A percentile compares a stretch with the other conserved stretches of the same genome.
Evolutionary conservation across 2,329 filamentous ascomycete species (phyloP).

Genomic region (Setomelanomma holmii): DNA sequence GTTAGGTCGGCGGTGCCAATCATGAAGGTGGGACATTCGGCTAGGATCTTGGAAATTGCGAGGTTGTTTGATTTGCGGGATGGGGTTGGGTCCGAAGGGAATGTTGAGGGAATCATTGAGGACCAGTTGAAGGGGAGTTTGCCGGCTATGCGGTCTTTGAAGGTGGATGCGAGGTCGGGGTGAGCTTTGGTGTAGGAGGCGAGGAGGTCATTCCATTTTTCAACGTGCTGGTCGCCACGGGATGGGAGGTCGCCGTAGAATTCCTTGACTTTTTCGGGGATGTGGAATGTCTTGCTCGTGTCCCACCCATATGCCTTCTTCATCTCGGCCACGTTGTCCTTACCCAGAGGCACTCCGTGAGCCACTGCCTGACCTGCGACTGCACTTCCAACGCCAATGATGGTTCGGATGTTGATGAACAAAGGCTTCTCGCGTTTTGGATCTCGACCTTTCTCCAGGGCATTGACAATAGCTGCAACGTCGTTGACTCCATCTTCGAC

Average conservation of each 20-base stretch:
- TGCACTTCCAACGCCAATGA: slow-evolving; percentile 61
- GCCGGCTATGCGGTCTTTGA: slow-evolving; percentile 58
- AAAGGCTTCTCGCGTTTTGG: slow-evolving; percentile 58
- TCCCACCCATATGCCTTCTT: slow-evolving; percentile 61
- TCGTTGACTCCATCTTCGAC: slow-evolving; percentile 62
- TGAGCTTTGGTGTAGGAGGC: slow-evolving; percentile 53
- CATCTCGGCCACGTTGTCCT: slow-evolving; percentile 60
- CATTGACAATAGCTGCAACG: slow-evolving; percentile 56
- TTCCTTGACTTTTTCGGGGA: slow-evolving; percentile 55
- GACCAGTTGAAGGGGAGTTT: slow-evolving; percentile 57
- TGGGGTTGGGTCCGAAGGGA: slow-evolving; percentile 57
- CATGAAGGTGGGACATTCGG: slow-evolving; percentile 92
- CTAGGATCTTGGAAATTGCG: slow-evolving; percentile 61
- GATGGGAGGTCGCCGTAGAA: slow-evolving; percentile 59
- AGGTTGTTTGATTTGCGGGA: slow-evolving; percentile 60
- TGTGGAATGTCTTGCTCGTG: slow-evolving; percentile 55
- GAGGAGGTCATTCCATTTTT: slow-evolving; percentile 58
- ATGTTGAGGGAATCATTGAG: slow-evolving; percentile 57
- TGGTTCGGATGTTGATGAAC: slow-evolving; percentile 65
- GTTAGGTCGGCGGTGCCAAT: slow-evolving; percentile 69
- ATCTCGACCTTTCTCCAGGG: slow-evolving; percentile 55
- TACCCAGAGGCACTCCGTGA: slow-evolving; percentile 65
- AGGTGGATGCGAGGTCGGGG: slow-evolving; percentile 58
- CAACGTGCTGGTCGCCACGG: slow-evolving; percentile 56
- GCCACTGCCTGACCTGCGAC: slow-evolving; percentile 59